A percentile compares a stretch with the other conserved stretches of the same genome.
Conservation (phyloP, 805 yeast genomes). For the Suhomyces kilbournensis region DNA sequence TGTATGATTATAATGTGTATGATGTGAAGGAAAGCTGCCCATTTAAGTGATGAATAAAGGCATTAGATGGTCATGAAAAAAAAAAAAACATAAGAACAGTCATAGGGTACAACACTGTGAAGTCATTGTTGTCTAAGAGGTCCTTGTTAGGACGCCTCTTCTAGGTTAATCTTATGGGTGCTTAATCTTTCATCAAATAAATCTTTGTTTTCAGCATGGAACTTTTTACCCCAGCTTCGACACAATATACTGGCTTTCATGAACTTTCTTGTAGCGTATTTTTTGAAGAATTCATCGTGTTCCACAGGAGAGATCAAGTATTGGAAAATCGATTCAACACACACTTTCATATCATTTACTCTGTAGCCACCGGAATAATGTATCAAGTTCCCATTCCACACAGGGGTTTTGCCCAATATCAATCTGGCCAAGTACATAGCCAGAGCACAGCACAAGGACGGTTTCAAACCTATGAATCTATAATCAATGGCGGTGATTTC, state of each 20-base stretch:
- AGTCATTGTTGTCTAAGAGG: not conserved
- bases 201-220: slow-evolving; percentile 44
- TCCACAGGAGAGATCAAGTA: slow-evolving; percentile 76
- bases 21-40: not conserved
- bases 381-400: slow-evolving; percentile 83
- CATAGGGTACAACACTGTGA: not conserved
- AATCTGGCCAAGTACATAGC: slow-evolving; percentile 81
- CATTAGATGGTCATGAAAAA: not conserved
- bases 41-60: not conserved
- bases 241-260: slow-evolving; percentile 81
- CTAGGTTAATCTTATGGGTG: slow-evolving; percentile 18
- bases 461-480: slow-evolving; percentile 66
- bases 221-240: slow-evolving; percentile 77
- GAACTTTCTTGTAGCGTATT: slow-evolving; percentile 84
- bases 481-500: slow-evolving; percentile 78
- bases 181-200: slow-evolving; percentile 27
- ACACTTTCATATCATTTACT: slow-evolving; percentile 66
- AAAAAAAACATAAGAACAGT: not conserved
- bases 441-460: slow-evolving; percentile 81
- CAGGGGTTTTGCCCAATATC: slow-evolving; percentile 60
- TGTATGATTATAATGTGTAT: too few species aligned
- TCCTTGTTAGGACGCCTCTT: not conserved
- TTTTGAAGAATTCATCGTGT: slow-evolving; percentile 90
- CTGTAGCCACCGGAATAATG: slow-evolving; percentile 91
- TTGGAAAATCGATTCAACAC: slow-evolving; percentile 70